These are phyloP conservation scores for Aureobasidium sp. DNA, from an alignment of 2,329 filamentous ascomycete genomes.

Conservation along the genomic window DNA sequence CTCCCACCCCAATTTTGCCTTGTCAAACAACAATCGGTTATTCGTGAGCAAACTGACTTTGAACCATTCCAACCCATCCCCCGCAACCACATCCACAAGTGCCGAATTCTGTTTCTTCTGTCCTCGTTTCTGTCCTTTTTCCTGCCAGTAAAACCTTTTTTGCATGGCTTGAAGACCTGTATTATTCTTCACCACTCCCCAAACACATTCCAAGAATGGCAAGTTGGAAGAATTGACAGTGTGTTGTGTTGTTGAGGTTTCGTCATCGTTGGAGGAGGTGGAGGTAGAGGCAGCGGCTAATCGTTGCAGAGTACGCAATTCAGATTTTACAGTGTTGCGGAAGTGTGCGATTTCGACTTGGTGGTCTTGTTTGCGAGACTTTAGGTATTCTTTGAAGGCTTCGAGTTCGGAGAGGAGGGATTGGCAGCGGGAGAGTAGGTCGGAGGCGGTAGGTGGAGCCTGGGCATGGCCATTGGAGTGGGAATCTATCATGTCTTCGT, in stretches of 20 bases:
- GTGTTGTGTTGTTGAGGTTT: constrained; percentile 34
- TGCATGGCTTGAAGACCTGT: constrained; percentile 51
- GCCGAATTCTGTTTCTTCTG: constrained; percentile 42
- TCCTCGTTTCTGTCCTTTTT: constrained; percentile 17
- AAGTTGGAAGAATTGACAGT: constrained; percentile 59
- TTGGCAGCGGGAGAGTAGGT: constrained; percentile 34
- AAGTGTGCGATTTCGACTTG: constrained; percentile 31
- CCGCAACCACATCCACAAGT: constrained; percentile 57
- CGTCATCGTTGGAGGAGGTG: background rate
- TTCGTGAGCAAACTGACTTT: constrained; percentile 62
- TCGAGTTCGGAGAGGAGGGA: constrained; percentile 36
- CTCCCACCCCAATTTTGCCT: constrained; percentile 62
- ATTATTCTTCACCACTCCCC: constrained; percentile 54
- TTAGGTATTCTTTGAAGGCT: constrained; percentile 31
- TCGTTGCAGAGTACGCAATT: constrained; percentile 28
- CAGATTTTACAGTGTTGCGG: constrained; percentile 29
- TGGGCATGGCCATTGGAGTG: background rate
- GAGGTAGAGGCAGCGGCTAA: constrained; percentile 18
- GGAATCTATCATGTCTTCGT: background rate
- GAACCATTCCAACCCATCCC: constrained; percentile 58
- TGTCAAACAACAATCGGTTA: constrained; percentile 57
- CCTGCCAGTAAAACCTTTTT: constrained; percentile 47
- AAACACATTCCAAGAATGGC: constrained; percentile 57
- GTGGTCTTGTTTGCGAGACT: constrained; percentile 30
- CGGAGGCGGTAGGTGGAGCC: constrained; percentile 12